A percentile compares a stretch with the other conserved stretches of the same genome.
phyloP scores from a whole-genome alignment of 2,329 filamentous ascomycete genomes.

The Phyllosticta citriasiana region DNA sequence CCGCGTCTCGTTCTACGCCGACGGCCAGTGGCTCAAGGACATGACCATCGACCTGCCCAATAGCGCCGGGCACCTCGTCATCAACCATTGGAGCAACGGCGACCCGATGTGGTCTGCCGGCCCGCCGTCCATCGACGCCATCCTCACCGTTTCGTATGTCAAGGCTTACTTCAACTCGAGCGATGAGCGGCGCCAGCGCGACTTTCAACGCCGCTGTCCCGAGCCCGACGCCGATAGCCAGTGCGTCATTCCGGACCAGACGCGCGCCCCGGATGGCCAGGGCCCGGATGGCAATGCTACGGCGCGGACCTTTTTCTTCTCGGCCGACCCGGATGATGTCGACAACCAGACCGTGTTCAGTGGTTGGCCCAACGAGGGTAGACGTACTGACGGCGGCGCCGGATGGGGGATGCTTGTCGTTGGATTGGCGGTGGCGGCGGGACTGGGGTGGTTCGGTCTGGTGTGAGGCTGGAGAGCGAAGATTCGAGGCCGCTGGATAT shows the following conservation, averaged over 20 bases:
- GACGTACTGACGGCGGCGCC: background rate
- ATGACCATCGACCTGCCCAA: conserved; percentile 51
- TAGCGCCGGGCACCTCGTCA: conserved; percentile 53
- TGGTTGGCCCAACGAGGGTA: conserved; percentile 2
- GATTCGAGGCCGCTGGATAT: background rate
- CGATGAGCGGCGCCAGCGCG: conserved; percentile 18
- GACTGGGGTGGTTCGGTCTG: background rate
- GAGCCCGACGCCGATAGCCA: conserved; percentile 16
- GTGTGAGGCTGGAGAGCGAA: background rate
- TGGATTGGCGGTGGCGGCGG: conserved; percentile 2
- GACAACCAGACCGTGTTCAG: conserved; percentile 21
- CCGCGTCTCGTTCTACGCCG: conserved; percentile 59
- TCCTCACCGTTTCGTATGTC: conserved; percentile 57
- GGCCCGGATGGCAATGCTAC: conserved; percentile 15
- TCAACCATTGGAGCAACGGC: conserved; percentile 73
- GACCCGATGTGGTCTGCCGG: conserved; percentile 61
- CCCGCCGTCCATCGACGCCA: conserved; percentile 53
- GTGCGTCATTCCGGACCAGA: conserved; percentile 26
- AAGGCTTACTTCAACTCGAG: conserved; percentile 75
- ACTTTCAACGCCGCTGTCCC: conserved; percentile 23
- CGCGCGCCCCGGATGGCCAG: conserved; percentile 19
- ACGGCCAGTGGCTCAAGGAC: conserved; percentile 46
- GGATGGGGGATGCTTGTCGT: background rate
- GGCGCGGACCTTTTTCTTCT: conserved; percentile 29
- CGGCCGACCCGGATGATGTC: conserved; percentile 17